These are phyloP conservation scores for Penicillium mononematosum DNA, from an alignment of 495 filamentous ascomycete genomes.

Conservation along the genomic window DNA sequence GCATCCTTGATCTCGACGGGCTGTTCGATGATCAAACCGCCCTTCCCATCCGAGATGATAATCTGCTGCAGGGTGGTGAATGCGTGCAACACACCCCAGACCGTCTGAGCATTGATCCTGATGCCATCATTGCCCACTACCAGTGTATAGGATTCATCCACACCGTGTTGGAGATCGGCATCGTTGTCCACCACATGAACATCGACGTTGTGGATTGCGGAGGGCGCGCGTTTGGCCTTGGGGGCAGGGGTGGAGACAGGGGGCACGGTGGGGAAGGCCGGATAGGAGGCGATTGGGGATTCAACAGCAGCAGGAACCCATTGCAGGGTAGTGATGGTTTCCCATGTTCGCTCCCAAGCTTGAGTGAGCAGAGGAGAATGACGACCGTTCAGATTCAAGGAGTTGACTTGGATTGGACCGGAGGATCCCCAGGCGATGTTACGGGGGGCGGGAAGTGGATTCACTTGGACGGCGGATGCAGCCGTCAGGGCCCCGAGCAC, in stretches of 20 bases:
- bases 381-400: constrained; percentile 29
- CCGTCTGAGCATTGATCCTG: constrained; percentile 48
- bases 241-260: constrained; percentile 30
- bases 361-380: constrained; percentile 31
- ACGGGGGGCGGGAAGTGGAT: constrained; percentile 54
- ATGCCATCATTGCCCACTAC: constrained; percentile 40
- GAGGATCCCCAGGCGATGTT: constrained; percentile 54
- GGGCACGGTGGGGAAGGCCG: constrained; percentile 46
- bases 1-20: constrained; percentile 48
- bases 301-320: constrained; percentile 55
- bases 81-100: constrained; percentile 57
- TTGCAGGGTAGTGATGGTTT: constrained; percentile 44
- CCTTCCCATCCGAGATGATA: constrained; percentile 47
- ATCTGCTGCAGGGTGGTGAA: constrained; percentile 59
- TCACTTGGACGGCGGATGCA: constrained; percentile 48
- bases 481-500: constrained; percentile 29
- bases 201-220: constrained; percentile 33
- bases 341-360: constrained; percentile 51
- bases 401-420: constrained; percentile 43
- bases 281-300: constrained; percentile 46
- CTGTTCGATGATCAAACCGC: constrained; percentile 49
- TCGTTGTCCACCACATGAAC: constrained; percentile 41
- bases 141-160: constrained; percentile 60
- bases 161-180: constrained; percentile 51
- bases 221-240: constrained; percentile 37